Evolutionary conservation across 331 rosid species (phyloP), one percentile per base, ranked within the genome.

Genomic region (Quercus tomentella): DNA sequence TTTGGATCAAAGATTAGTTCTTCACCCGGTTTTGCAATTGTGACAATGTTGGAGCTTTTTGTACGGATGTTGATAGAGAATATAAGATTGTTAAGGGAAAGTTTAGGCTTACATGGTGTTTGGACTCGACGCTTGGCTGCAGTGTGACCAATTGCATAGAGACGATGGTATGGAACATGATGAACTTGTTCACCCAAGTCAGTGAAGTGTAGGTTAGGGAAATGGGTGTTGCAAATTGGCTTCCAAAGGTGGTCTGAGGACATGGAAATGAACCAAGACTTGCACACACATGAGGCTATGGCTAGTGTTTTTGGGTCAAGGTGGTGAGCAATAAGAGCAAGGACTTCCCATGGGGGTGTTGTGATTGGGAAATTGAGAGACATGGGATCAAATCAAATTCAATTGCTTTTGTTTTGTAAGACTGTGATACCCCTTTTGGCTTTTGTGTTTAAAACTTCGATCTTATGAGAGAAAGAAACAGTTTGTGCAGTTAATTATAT

Each of bases 231-330:
- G 76, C 88, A 80, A 54, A 90, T 76, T 21, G 93, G 92, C 56
- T 70, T 56, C 98, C 96, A 94, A 16, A 94, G 84, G 56, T 84
- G 77, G 80, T 92, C 88, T 7, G 90, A 88, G 68, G 96, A 88
- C 89, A 89, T 76, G 21, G 88, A 86, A 65, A 43, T 23, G 17
- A 82, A 81, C 98, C 97, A 94, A 54, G 86, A 83, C 57, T 90
- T 92, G 76, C 90, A 86, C 0, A 89, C 93, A 58, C 97, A 92
- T 3, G 90, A 90, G 70, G 98, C 89, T 18, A 79, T 62, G 80
- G 96, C 96, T 11, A 94, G 80, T 58, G 93, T 72, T 83, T 84
- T 84, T 20, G 87, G 90, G 81, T 92, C 94, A 8, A 94, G 94
- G 73, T 78, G 56, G 15, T 76, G 85, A 43, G 87, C 85, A 5